Evolutionary conservation across 164 flowering plant species (phyloP).

Genomic region (Santalum album): DNA sequence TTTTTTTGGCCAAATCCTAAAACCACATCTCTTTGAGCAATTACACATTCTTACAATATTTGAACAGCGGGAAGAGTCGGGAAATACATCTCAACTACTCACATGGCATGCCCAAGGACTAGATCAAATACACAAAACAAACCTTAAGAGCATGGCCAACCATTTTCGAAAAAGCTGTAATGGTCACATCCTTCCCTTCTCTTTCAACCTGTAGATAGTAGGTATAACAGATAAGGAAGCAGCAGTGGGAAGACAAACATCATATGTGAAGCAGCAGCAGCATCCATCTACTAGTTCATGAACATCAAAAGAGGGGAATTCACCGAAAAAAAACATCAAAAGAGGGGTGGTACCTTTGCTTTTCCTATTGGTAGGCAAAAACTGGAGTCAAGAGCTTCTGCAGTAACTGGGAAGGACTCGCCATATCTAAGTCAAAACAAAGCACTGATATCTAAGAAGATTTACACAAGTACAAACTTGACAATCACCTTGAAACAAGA

Average conservation of each 20-base stretch:
- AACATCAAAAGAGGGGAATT: neutral
- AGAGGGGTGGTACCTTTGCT: constrained; percentile 94
- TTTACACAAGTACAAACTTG: neutral
- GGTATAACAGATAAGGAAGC: neutral
- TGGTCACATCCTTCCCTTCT: constrained; percentile 83
- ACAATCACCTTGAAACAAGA: constrained; percentile 3
- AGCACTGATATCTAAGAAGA: neutral
- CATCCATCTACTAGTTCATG: too few relatives aligned
- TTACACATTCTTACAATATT: neutral
- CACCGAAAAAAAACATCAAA: too few relatives aligned
- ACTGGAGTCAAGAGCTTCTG: constrained; percentile 82
- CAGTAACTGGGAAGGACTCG: constrained; percentile 80
- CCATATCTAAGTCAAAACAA: constrained; percentile 64
- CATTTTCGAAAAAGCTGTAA: constrained; percentile 86
- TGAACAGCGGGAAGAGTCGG: neutral
- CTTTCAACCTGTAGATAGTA: constrained; percentile 55
- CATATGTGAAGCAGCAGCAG: too few relatives aligned
- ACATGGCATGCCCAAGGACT: too few relatives aligned
- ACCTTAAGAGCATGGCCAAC: constrained; percentile 90
- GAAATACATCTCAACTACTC: neutral
- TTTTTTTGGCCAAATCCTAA: too few relatives aligned
- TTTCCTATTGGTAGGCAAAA: constrained; percentile 84
- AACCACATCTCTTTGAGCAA: neutral
- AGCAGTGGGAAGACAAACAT: too few relatives aligned
- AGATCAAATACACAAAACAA: constrained; percentile 12